Base-by-base conservation (phyloP, 139 green algal species). In the Chlamydomonas schloesseri region DNA sequence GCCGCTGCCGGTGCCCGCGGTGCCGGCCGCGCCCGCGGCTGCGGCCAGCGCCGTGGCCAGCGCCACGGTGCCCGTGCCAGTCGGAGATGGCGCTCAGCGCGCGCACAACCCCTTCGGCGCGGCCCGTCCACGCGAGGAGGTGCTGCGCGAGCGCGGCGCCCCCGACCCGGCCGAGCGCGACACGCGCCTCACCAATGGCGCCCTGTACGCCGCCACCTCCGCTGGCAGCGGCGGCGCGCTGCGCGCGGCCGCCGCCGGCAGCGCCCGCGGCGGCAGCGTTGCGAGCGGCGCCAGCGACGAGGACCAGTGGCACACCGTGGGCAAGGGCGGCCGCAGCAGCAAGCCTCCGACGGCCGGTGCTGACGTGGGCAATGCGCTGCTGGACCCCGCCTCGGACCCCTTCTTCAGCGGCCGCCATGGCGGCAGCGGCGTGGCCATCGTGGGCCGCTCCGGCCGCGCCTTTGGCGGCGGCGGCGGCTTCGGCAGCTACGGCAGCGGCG, bases 71-170 rank as follows among this genome's bases (percentile, higher is more conserved):
- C 24, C 60, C 28, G 69, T 17, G 3, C 36, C 34, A 15, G 36
- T 50, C 6, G 42, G 42, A 50, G 42, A 50, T 8, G 8, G 20
- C 36, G 15, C n/a, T n/a, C 65, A 29, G 71, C 68, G 69, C 34
- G 21, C 34, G 8, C 28, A 64, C 11, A 73, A 75, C 53, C 91
- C 91, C 24, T 98, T 98, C 91, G 96, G 96, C 57, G 90, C 88
- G 0, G 96, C 96, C 1, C 88, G 93, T 31, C 96, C 96, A 14
- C 91, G 96, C 24, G 96, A 98, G 90, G 94, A 98, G 86, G 92
- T 98, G 62, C 89, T 98, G 64, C 91, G 90, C 79, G 93, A 96
- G 89, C 93, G 97, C 87, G 94, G 95, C 50, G 75, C 88, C 13
- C n/a, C 47, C 11, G 79, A 77, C 21, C 65, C 79, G 67, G 5